These are phyloP conservation scores for Nicotiana attenuata DNA, from an alignment of 257 asterid genomes.

Conservation along the genomic window DNA sequence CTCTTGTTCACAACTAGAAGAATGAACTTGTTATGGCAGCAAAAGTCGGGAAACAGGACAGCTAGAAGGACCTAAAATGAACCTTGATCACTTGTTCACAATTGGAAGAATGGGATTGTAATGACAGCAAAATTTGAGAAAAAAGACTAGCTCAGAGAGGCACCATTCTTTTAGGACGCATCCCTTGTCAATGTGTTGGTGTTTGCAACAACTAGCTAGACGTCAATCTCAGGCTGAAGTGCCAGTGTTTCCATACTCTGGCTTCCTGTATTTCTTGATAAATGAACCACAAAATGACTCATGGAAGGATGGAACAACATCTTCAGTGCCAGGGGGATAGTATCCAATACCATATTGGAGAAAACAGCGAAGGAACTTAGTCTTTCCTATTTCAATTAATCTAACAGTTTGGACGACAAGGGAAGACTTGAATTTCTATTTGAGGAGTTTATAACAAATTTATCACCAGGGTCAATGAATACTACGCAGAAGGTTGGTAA, in stretches of 20 bases:
- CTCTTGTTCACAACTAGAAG: neutral
- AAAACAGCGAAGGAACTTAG: neutral
- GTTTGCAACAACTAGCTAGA: neutral
- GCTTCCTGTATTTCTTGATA: neutral
- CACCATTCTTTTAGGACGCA: neutral
- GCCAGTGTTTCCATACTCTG: neutral
- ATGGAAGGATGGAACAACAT: neutral
- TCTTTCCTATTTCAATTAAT: neutral
- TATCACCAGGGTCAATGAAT: neutral
- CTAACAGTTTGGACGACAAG: neutral
- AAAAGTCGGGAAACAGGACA: neutral
- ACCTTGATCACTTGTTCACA: neutral
- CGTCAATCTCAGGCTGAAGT: neutral
- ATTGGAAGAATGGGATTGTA: neutral
- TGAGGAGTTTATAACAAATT: neutral
- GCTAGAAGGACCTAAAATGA: conserved; percentile 2
- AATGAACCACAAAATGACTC: neutral
- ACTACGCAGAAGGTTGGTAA: neutral
- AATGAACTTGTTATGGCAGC: neutral
- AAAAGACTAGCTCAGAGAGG: neutral
- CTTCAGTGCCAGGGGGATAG: neutral
- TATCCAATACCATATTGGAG: neutral
- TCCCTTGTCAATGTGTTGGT: neutral
- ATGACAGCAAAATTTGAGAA: neutral
- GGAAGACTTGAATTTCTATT: neutral